Base-by-base conservation (phyloP, 2,329 filamentous ascomycete genomes). In the Plectosphaerella sp. region DNA sequence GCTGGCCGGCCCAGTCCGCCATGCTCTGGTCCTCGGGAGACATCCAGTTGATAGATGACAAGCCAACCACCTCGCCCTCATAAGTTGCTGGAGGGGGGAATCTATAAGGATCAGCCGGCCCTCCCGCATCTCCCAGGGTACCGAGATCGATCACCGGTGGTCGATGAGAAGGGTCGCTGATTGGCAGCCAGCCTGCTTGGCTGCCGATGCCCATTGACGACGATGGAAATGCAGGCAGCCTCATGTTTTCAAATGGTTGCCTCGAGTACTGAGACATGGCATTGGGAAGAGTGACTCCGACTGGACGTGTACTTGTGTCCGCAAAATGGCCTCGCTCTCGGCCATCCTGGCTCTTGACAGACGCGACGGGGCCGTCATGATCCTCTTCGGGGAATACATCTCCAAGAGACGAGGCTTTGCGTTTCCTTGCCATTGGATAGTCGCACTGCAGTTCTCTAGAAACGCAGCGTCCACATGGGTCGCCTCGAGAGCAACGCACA, bases 401-500 rank as follows among this genome's bases (percentile, higher is more conserved):
- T 18, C 47, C 39, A 15, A 16, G 8, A 28, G 36, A 15, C 10
- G 41, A 12, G 7, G 47, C 20, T 15, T 11, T 51, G 35, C 54
- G 49, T 36, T 52, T 53, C 18, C 47, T 18, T 4, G 45, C 33
- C 12, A 41, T 45, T 9, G 55, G 55, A 25, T 57, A 57, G 20
- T 45, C 45, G 45, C 55, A 57, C 47, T 50, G n/a, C 22, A 56
- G 16, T 8, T 46, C 41, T 22, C 41, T 28, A 8, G 43, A 39
- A 10, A 46, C 35, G 28, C 55, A 56, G 4, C 54, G 55, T 16
- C 41, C 49, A 24, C 55, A 57, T 24, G 55, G 55, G 3, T 46
- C 18, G 14, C 39, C 54, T 20, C 48, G 45, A 1, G 55, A 51
- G 45, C 55, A 57, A 4, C 55, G 47, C 5, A 55, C 48, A 22